phyloP scores from a whole-genome alignment of 495 filamentous ascomycete species.

The Tuber borchii region DNA sequence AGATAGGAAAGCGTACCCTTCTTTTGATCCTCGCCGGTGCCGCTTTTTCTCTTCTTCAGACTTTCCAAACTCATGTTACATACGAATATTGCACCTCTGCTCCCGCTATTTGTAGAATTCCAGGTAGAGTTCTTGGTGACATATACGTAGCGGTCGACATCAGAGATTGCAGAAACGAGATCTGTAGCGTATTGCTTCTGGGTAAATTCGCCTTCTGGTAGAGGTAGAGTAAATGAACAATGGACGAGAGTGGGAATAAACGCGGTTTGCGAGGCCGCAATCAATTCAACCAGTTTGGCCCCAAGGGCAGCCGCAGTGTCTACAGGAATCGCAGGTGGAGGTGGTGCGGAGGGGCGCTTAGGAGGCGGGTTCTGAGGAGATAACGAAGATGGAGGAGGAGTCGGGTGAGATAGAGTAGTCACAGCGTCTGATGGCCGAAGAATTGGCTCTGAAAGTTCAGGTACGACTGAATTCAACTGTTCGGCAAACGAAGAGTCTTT shows the following conservation, averaged over 20 bases:
- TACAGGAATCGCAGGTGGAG: slow-evolving; percentile 6
- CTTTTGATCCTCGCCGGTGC: slow-evolving; percentile 4
- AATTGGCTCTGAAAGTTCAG: background rate
- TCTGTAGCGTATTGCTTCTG: slow-evolving; percentile 17
- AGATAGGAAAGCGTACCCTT: background rate
- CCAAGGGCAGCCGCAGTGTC: background rate
- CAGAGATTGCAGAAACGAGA: slow-evolving; percentile 19
- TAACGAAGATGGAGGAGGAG: slow-evolving; percentile 7
- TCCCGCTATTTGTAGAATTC: slow-evolving; percentile 5
- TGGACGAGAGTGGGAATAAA: slow-evolving; percentile 27
- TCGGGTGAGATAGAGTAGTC: slow-evolving; percentile 1
- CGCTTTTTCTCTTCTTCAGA: background rate
- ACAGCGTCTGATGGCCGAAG: slow-evolving; percentile 2
- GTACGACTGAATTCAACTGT: background rate
- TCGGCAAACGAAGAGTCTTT: background rate
- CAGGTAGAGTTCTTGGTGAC: slow-evolving; percentile 21
- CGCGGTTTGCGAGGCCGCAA: background rate
- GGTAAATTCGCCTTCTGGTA: slow-evolving; percentile 7
- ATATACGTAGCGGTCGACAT: slow-evolving; percentile 16
- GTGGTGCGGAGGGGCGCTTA: slow-evolving; percentile 3
- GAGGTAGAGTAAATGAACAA: slow-evolving; percentile 17
- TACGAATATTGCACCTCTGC: slow-evolving; percentile 18
- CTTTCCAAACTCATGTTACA: slow-evolving; percentile 27
- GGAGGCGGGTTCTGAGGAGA: slow-evolving; percentile 18
- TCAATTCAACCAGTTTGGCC: background rate